Evolutionary conservation across 805 yeast species (phyloP).

Genomic region (Torulaspora delbrueckii): DNA sequence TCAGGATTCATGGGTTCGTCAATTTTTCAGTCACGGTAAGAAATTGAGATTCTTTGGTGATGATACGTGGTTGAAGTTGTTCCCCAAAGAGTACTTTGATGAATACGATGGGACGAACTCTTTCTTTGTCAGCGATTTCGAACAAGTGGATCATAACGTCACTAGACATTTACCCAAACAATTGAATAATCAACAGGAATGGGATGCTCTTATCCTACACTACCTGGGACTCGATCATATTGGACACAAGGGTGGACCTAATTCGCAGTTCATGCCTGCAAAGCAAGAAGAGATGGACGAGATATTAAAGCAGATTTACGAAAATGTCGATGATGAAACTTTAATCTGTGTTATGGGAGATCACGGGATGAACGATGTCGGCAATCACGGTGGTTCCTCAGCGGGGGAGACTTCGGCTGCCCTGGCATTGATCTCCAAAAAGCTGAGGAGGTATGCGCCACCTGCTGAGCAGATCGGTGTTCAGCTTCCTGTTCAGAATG

Average conservation of each 20-base stretch:
- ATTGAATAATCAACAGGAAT: conserved; percentile 40
- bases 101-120: conserved; percentile 83
- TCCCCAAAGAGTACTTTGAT: conserved; percentile 59
- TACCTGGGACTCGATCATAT: conserved; percentile 94
- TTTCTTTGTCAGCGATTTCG: conserved; percentile 90
- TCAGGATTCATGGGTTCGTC: conserved; percentile 86
- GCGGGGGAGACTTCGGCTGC: conserved; percentile 89
- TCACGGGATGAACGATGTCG: conserved; percentile 94
- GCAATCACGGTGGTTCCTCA: conserved; percentile 96
- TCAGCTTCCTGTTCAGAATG: conserved; percentile 14
- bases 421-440: conserved; percentile 61
- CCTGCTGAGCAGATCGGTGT: conserved; percentile 16
- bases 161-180: conserved; percentile 76
- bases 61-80: conserved; percentile 93
- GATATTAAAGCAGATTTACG: conserved; percentile 51
- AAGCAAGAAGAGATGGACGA: conserved; percentile 86
- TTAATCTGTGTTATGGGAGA: conserved; percentile 80
- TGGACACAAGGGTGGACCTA: conserved; percentile 95
- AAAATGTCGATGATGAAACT: conserved; percentile 44
- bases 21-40: conserved; percentile 40
- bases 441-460: conserved; percentile 37
- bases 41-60: conserved; percentile 86
- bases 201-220: conserved; percentile 89
- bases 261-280: conserved; percentile 68
- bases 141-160: conserved; percentile 89